phyloP scores from a whole-genome alignment of 202 grass and related monocot species.

The Bolboschoenoplectus hybrid region DNA sequence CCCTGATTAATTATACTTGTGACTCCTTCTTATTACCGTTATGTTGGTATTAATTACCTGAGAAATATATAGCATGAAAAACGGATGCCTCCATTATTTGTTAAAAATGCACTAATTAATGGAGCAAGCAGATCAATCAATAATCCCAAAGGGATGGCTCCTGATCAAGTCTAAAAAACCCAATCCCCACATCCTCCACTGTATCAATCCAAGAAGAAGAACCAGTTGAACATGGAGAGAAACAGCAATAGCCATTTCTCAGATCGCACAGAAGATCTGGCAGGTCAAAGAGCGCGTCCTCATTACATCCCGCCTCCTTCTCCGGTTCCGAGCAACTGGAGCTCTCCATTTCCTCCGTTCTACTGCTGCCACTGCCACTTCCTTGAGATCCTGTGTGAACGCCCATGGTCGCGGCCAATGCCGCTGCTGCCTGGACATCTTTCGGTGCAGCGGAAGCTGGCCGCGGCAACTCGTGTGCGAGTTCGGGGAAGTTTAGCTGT shows the following conservation, averaged over 20 bases:
- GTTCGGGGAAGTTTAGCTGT: constrained; percentile 79
- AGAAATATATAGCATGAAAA: constrained; percentile 29
- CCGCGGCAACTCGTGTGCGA: constrained; percentile 66
- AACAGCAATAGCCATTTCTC: constrained; percentile 52
- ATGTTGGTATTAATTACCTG: background rate
- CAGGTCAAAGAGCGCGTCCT: constrained; percentile 69
- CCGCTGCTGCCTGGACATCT: constrained; percentile 86
- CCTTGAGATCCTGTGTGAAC: constrained; percentile 18
- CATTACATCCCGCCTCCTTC: constrained; percentile 2
- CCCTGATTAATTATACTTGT: constrained; percentile 5
- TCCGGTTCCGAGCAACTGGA: constrained; percentile 32
- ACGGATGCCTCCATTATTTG: constrained; percentile 31
- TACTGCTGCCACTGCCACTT: background rate
- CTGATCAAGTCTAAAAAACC: constrained; percentile 58
- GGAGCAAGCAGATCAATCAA: constrained; percentile 49
- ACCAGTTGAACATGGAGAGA: constrained; percentile 52
- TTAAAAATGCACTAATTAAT: constrained; percentile 3
- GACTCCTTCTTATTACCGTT: background rate
- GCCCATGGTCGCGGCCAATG: constrained; percentile 55
- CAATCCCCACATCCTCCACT: constrained; percentile 45
- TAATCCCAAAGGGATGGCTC: constrained; percentile 88
- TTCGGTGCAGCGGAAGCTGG: constrained; percentile 63
- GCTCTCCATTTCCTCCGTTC: constrained; percentile 49
- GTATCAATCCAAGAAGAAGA: constrained; percentile 62
- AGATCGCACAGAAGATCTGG: constrained; percentile 83